phyloP scores from a whole-genome alignment of 176 grass and related monocot species.

The Cocos nucifera region DNA sequence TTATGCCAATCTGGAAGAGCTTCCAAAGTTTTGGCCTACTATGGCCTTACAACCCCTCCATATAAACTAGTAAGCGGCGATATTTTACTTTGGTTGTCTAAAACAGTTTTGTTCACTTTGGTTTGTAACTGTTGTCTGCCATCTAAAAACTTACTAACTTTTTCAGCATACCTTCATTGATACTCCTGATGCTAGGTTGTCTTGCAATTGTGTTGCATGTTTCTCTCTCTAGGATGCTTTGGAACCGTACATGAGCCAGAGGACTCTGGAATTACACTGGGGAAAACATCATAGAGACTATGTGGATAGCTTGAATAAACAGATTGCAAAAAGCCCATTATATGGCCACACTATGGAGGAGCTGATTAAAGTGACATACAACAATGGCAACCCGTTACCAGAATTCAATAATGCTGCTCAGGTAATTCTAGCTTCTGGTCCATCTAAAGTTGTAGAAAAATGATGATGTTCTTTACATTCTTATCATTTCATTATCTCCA shows the following conservation, averaged over 20 bases:
- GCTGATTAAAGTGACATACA: slow-evolving; percentile 79
- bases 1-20: slow-evolving; percentile 16
- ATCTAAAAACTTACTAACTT: background rate
- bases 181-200: background rate
- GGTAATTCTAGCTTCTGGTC: slow-evolving; percentile 17
- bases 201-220: background rate
- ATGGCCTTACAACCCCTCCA: slow-evolving; percentile 64
- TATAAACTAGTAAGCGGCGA: slow-evolving; percentile 54
- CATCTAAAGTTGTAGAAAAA: too few species aligned
- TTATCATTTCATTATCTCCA: too few species aligned
- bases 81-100: background rate
- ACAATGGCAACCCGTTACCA: slow-evolving; percentile 83
- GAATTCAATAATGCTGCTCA: slow-evolving; percentile 77
- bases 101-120: background rate
- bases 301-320: slow-evolving; percentile 67
- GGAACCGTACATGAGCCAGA: slow-evolving; percentile 87
- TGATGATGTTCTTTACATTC: too few species aligned
- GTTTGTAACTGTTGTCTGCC: background rate
- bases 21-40: slow-evolving; percentile 46
- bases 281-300: slow-evolving; percentile 59
- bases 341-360: slow-evolving; percentile 88
- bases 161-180: background rate
- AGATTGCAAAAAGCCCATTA: slow-evolving; percentile 52
- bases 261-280: slow-evolving; percentile 74
- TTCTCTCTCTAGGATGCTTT: slow-evolving; percentile 51